Conservation (phyloP, 306 rosid genomes). For the Myrica gale region DNA sequence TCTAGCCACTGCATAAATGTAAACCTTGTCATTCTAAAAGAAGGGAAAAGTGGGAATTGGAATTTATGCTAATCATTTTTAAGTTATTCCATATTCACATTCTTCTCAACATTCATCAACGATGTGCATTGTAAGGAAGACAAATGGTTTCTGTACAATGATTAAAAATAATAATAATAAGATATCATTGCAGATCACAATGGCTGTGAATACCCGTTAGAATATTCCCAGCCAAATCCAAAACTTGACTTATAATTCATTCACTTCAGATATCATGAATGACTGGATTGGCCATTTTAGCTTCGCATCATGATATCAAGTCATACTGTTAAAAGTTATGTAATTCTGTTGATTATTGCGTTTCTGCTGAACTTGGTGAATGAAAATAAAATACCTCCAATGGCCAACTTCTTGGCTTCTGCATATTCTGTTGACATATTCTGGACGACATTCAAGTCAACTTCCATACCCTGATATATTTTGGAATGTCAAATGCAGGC, state of each 20-base stretch:
- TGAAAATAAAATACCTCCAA: slow-evolving; percentile 43
- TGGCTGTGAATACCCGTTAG: background rate
- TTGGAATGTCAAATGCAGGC: slow-evolving; percentile 12
- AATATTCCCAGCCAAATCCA: background rate
- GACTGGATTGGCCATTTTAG: background rate
- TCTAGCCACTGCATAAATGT: background rate
- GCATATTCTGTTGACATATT: slow-evolving; percentile 66
- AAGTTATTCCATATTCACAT: background rate
- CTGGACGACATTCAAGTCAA: slow-evolving; percentile 50
- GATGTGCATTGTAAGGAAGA: background rate
- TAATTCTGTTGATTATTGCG: background rate
- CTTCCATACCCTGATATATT: slow-evolving; percentile 56
- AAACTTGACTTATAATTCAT: background rate
- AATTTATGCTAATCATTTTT: background rate
- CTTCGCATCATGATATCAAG: slow-evolving; percentile 4
- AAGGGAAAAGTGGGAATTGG: background rate
- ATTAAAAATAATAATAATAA: background rate
- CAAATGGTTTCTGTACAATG: background rate
- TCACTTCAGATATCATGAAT: background rate
- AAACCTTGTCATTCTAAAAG: slow-evolving; percentile 1
- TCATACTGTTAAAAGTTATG: slow-evolving; percentile 1
- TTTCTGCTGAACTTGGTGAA: slow-evolving; percentile 12
- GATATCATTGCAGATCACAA: background rate
- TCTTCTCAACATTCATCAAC: background rate
- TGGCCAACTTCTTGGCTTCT: slow-evolving; percentile 61